These are phyloP conservation scores for Penstemon eatonii DNA, from an alignment of 257 asterid species.

Conservation along the genomic window DNA sequence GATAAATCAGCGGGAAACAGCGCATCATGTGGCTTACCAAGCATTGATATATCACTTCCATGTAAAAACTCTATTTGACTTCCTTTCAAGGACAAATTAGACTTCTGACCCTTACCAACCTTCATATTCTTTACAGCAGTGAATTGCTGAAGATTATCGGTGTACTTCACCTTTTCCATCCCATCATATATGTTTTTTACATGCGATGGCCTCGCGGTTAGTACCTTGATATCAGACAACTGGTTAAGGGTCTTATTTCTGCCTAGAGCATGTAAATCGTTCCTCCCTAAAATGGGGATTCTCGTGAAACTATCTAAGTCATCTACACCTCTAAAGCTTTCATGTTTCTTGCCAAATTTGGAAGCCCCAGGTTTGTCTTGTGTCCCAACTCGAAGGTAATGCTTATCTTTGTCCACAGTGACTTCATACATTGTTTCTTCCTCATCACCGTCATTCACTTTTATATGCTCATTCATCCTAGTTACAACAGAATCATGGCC, in stretches of 20 bases:
- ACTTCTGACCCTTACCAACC: conserved; percentile 61
- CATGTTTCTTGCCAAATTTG: conserved; percentile 61
- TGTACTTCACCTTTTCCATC: conserved; percentile 52
- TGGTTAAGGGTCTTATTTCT: conserved; percentile 71
- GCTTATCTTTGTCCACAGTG: conserved; percentile 57
- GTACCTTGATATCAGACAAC: conserved; percentile 76
- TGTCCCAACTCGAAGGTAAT: conserved; percentile 41
- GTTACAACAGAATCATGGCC: conserved; percentile 50
- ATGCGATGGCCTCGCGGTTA: conserved; percentile 67
- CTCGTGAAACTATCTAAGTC: conserved; percentile 49
- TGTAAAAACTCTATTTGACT: conserved; percentile 52
- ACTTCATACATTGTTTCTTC: conserved; percentile 65
- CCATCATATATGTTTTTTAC: conserved; percentile 49
- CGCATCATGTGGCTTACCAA: conserved; percentile 46
- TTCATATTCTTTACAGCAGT: conserved; percentile 61
- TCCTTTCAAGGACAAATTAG: conserved; percentile 54
- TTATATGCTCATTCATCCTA: conserved; percentile 39
- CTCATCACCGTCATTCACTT: conserved; percentile 41
- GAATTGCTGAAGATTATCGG: conserved; percentile 46
- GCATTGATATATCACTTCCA: conserved; percentile 58
- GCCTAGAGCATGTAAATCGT: conserved; percentile 51
- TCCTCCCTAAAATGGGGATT: conserved; percentile 44
- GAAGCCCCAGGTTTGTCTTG: conserved; percentile 41
- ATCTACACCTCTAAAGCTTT: conserved; percentile 46
- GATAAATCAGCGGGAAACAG: conserved; percentile 52